Evolutionary conservation across 2,329 filamentous ascomycete species (phyloP), one percentile per base, ranked within the genome.

Genomic region (Aspergillus cejpii): DNA sequence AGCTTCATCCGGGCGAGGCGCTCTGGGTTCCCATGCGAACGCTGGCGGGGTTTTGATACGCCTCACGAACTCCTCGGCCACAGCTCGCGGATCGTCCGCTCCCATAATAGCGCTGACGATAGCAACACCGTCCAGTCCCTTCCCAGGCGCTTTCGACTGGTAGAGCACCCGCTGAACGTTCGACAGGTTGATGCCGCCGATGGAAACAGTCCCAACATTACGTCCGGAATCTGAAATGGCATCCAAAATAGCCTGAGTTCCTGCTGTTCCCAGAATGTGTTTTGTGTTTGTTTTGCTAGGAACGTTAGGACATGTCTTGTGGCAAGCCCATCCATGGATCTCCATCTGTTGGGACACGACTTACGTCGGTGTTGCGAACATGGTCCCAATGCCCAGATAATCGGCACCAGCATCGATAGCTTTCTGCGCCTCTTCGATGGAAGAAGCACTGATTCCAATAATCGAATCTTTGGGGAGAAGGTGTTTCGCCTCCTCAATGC

Each of bases 31-130:
- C 52, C 63, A 50, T 12, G 61, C 63, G 47, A 68, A 69, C 3
- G 56, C 38, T 3, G 66, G 60, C 21, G 63, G 54, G 7, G 51
- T 59, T 41, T 66, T 70, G 46, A 90, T 74, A 10, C 83, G 73
- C 1, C 71, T 59, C 10, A 71, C 64, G 10, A 97, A 75, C 12
- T 77, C 62, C 2, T 69, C 62, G 0, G 90, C 77, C 0, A 83
- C 83, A 7, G 70, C 68, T 53, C 78, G 75, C 0, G 89, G 85
- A 45, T 90, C 77, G 1, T 71, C 47, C 1, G 87, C 82, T 1
- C 81, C 82, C 59, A 97, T 78, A 59, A 97, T 87, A 52, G 89
- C 91, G 65, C 87, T 94, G 37, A 96, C 90, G 34, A 97, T 78
- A 1, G 91, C 91, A 34, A 94, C 78, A 21, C 91, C 91, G 57